phyloP scores from a whole-genome alignment of 2,329 filamentous ascomycete genomes.

The Botryotinia globosa region DNA sequence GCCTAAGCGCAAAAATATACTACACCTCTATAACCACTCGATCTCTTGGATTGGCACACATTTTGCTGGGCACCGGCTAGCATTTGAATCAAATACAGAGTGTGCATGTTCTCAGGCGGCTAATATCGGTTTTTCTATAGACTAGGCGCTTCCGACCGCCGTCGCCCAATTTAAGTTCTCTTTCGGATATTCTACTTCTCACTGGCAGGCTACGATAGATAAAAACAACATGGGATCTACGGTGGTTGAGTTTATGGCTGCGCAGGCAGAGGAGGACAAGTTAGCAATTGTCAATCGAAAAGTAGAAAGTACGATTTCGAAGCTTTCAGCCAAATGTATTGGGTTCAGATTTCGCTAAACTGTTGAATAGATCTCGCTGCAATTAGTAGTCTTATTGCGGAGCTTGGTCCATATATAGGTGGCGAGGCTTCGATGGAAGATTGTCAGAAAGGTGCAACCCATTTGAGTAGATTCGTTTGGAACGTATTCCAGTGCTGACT shows the following conservation, averaged over 20 bases:
- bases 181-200: neutral
- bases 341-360: neutral
- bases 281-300: slow-evolving; percentile 14
- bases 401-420: slow-evolving; percentile 18
- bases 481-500: slow-evolving; percentile 18
- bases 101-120: neutral
- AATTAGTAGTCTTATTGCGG: slow-evolving; percentile 9
- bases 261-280: slow-evolving; percentile 8
- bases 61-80: neutral
- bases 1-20: neutral
- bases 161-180: neutral
- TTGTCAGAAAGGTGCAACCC: slow-evolving; percentile 27
- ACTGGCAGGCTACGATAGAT: neutral
- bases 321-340: neutral
- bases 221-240: slow-evolving; percentile 7
- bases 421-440: slow-evolving; percentile 22
- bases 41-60: neutral
- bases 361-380: neutral
- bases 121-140: neutral
- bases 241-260: slow-evolving; percentile 18
- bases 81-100: neutral
- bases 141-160: neutral
- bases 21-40: neutral
- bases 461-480: neutral
- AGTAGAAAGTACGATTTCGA: slow-evolving; percentile 18